A percentile compares a stretch with the other conserved stretches of the same genome.
phyloP scores from a whole-genome alignment of 2,329 filamentous ascomycete species.

The Aspergillus hiratsukae region DNA sequence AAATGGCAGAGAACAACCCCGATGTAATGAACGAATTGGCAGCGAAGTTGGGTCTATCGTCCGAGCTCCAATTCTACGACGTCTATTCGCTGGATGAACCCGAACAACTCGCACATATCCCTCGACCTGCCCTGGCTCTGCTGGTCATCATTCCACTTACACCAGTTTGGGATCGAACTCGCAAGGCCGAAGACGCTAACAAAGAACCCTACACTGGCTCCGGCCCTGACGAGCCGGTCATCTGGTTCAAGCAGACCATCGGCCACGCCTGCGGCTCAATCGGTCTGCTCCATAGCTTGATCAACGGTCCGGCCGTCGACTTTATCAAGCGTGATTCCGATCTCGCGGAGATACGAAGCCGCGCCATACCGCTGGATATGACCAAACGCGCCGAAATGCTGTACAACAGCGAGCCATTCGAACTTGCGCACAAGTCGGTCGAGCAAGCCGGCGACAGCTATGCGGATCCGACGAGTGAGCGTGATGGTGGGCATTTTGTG shows the following conservation, averaged over 20 bases:
- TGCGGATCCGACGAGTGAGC: slow-evolving; percentile 2
- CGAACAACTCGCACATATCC: slow-evolving; percentile 4
- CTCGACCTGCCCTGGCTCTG: slow-evolving; percentile 5
- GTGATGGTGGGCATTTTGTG: slow-evolving; percentile 23
- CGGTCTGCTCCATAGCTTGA: slow-evolving; percentile 51
- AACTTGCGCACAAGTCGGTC: slow-evolving; percentile 10
- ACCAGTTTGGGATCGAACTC: slow-evolving; percentile 1
- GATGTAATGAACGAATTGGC: slow-evolving; percentile 8
- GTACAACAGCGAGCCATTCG: slow-evolving; percentile 37
- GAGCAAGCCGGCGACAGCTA: slow-evolving; percentile 2
- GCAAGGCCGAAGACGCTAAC: neutral
- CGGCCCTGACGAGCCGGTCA: slow-evolving; percentile 48
- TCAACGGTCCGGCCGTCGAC: slow-evolving; percentile 45
- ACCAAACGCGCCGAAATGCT: slow-evolving; percentile 48
- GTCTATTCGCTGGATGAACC: slow-evolving; percentile 4
- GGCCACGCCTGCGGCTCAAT: slow-evolving; percentile 57
- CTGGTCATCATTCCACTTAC: slow-evolving; percentile 5
- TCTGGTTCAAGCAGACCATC: slow-evolving; percentile 59
- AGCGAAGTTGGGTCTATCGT: slow-evolving; percentile 4
- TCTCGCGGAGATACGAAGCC: slow-evolving; percentile 43
- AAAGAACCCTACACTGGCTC: slow-evolving; percentile 38
- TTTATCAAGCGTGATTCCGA: slow-evolving; percentile 42
- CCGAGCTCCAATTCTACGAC: slow-evolving; percentile 9
- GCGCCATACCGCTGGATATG: slow-evolving; percentile 43
- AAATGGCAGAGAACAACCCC: slow-evolving; percentile 12